Percentiles rank a stretch among this genome's conserved stretches.
Conservation (phyloP, 257 asterid genomes). For the Nicotiana benthamiana region DNA sequence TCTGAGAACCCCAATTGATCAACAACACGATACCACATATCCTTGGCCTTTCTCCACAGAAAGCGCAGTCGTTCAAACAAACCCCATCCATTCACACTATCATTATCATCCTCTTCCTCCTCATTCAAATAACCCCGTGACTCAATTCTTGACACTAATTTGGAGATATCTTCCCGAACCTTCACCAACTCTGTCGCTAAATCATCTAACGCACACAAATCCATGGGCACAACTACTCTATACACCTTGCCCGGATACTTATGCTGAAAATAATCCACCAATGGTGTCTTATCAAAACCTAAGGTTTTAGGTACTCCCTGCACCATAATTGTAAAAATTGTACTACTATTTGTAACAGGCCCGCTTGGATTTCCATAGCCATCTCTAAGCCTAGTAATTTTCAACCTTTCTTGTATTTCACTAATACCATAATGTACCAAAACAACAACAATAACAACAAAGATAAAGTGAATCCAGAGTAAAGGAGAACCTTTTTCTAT, state of each 20-base stretch:
- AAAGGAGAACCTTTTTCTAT: conserved; percentile 74
- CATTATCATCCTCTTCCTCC: conserved; percentile 28
- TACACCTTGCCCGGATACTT: conserved; percentile 84
- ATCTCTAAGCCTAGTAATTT: conserved; percentile 72
- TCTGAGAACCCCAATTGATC: conserved; percentile 77
- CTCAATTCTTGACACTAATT: conserved; percentile 65
- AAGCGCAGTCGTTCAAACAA: conserved; percentile 29
- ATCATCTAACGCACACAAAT: conserved; percentile 93
- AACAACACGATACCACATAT: conserved; percentile 47
- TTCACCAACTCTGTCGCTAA: conserved; percentile 79
- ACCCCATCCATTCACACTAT: conserved; percentile 24
- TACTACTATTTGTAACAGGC: conserved; percentile 53
- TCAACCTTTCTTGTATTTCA: conserved; percentile 56
- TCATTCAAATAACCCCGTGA: conserved; percentile 47
- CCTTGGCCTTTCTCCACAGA: conserved; percentile 52
- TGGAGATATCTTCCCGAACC: conserved; percentile 71
- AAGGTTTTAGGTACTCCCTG: conserved; percentile 80
- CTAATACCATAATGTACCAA: conserved; percentile 76
- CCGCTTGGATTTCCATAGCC: conserved; percentile 78
- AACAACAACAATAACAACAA: conserved; percentile 66
- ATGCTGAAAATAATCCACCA: conserved; percentile 75
- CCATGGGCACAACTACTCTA: conserved; percentile 86
- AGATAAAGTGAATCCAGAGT: conserved; percentile 91
- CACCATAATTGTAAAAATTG: conserved; percentile 77
- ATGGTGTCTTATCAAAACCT: conserved; percentile 69